Conservation (phyloP, 2,329 filamentous ascomycete species). For the Diaporthe humulicola region DNA sequence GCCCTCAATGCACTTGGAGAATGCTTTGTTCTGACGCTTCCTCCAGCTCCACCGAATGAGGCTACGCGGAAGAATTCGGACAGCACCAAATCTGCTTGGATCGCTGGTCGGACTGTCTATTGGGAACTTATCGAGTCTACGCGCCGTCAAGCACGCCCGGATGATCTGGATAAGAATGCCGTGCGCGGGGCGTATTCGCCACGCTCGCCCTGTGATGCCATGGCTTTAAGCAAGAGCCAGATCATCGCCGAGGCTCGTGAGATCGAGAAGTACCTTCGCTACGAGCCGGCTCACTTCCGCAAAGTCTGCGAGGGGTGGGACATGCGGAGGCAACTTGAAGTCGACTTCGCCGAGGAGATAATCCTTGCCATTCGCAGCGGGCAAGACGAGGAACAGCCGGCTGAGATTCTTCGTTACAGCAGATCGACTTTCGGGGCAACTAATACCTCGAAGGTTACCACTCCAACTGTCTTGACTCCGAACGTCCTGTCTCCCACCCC, state of each 20-base stretch:
- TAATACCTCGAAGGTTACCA: background rate
- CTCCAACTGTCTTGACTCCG: background rate
- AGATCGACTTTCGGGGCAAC: constrained; percentile 48
- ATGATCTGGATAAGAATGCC: constrained; percentile 78
- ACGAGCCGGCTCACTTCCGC: constrained; percentile 83
- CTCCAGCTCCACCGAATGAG: constrained; percentile 69
- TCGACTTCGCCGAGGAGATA: constrained; percentile 88
- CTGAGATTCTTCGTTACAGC: constrained; percentile 59
- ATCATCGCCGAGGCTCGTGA: constrained; percentile 82
- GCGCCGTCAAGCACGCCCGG: constrained; percentile 76
- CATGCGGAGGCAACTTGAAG: constrained; percentile 86
- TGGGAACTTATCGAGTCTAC: constrained; percentile 88
- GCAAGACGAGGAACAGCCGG: constrained; percentile 67
- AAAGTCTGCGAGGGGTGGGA: constrained; percentile 89
- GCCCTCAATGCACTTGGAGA: constrained; percentile 95
- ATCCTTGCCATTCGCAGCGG: constrained; percentile 83
- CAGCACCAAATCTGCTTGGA: constrained; percentile 79
- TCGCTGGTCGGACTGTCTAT: constrained; percentile 80
- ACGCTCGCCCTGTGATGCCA: constrained; percentile 79
- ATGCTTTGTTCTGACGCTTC: constrained; percentile 84
- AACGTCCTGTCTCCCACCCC: constrained; percentile 6
- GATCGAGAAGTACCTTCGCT: constrained; percentile 81
- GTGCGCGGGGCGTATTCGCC: constrained; percentile 84
- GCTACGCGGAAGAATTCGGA: constrained; percentile 64
- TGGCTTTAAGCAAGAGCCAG: constrained; percentile 79